Base-by-base conservation (phyloP, 2,329 filamentous ascomycete species). In the Colletotrichum brevisporum region DNA sequence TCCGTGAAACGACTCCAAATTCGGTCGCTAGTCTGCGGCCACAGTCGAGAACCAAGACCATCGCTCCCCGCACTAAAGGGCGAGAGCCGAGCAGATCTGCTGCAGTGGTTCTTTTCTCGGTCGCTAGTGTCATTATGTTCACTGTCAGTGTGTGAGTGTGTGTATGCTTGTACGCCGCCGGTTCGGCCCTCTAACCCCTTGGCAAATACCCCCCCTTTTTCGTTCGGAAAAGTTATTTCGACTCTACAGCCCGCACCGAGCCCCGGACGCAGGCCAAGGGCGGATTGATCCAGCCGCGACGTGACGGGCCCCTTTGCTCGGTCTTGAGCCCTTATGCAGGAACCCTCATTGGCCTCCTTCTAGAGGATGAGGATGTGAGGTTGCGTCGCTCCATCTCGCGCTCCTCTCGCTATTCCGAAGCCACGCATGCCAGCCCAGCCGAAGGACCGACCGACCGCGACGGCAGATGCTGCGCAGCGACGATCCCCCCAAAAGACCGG, bases 31-130 rank as follows among this genome's bases (percentile, higher is more conserved):
- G 62, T 24, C 52, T 67, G 53, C 39, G 59, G 36, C 59, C 50
- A 41, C 36, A 21, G 56, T 26, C 59, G 27, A 21, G 31, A 54
- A 59, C 31, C 61, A 31, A 60, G 47, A 45, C 45, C 48, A 67
- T 69, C 67, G 67, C 67, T 66, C 55, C 62, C 67, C 67, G 67
- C 67, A 61, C 56, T 54, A 60, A 69, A 66, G 45, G 39, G 67
- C 67, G 67, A 69, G 62, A 67, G 67, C 67, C 67, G 62, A 69
- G 56, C 31, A 36, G 31, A 36, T 36, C 31, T 36, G 31, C 31
- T 9, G 31, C 31, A 36, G 31, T 48, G 31, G 54, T 65, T 41
- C 61, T 16, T 65, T 24, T 68, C 41, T 43, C 31, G 31, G 31
- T 10, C 31, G 31, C 31, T 36, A 36, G 31, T 36, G 31, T 36